Evolutionary conservation across 306 rosid genomes (phyloP).

Genomic region (Acacia melanoxylon): DNA sequence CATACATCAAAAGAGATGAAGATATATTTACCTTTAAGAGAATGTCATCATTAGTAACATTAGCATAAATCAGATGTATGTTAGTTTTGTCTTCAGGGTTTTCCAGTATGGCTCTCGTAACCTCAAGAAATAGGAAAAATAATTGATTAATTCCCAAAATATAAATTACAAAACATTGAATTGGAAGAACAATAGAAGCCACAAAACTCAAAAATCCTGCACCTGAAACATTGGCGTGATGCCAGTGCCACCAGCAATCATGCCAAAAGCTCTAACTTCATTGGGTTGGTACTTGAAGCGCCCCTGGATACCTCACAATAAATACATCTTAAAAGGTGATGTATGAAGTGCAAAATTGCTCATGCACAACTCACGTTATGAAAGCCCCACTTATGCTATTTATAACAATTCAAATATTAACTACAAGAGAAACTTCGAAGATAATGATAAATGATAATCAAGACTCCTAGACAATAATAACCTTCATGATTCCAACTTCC

Average conservation of each 20-base stretch:
- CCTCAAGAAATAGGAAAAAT: constrained; percentile 40
- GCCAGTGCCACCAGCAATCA: constrained; percentile 96
- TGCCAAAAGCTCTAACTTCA: constrained; percentile 83
- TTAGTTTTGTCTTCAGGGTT: constrained; percentile 66
- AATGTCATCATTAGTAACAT: constrained; percentile 76
- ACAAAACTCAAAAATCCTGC: constrained; percentile 20
- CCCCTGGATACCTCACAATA: constrained; percentile 47
- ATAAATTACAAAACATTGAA: constrained; percentile 15
- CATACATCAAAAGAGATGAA: not conserved
- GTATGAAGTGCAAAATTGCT: not conserved
- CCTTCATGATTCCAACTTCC: not conserved
- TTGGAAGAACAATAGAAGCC: not conserved
- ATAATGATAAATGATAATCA: not conserved
- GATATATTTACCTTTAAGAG: constrained; percentile 63
- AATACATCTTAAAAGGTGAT: not conserved
- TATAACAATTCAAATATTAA: not conserved
- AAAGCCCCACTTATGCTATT: not conserved
- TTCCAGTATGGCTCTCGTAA: constrained; percentile 83
- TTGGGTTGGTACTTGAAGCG: constrained; percentile 78
- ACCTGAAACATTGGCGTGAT: constrained; percentile 96
- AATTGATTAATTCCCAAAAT: not conserved
- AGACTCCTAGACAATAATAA: not conserved
- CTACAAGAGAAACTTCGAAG: not conserved
- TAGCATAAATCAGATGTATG: constrained; percentile 80
- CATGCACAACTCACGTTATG: not conserved